Evolutionary conservation across 164 flowering plant genomes (phyloP).

Genomic region (Magnolia changhungtana): DNA sequence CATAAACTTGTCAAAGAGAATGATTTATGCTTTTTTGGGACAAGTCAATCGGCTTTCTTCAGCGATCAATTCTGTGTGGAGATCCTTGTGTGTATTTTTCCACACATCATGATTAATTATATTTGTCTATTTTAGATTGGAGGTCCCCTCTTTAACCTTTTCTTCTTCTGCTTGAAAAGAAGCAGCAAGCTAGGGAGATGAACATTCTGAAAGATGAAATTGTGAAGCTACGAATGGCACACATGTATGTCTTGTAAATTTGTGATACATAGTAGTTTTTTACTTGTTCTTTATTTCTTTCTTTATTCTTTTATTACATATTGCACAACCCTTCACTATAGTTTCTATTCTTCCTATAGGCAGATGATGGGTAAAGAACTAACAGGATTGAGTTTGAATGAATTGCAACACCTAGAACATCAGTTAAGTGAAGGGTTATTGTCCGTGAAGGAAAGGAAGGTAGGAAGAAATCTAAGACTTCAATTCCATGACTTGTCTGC

Average conservation of each 20-base stretch:
- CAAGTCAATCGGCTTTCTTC: too few species aligned
- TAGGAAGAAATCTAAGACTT: conserved; percentile 10
- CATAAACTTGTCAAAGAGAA: too few species aligned
- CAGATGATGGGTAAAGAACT: conserved; percentile 68
- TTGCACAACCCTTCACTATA: neutral
- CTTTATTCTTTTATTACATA: neutral
- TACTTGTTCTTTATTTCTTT: neutral
- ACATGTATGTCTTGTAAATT: conserved; percentile 42
- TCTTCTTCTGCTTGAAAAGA: conserved; percentile 13
- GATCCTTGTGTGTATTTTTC: neutral
- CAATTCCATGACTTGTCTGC: neutral
- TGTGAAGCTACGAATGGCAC: conserved; percentile 43
- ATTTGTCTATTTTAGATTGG: too few species aligned
- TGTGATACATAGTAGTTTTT: neutral
- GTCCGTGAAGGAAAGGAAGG: conserved; percentile 72
- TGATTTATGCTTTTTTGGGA: too few species aligned
- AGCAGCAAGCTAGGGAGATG: conserved; percentile 38
- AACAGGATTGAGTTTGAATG: conserved; percentile 53
- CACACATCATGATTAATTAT: neutral
- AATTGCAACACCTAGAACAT: conserved; percentile 66
- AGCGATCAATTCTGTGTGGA: neutral
- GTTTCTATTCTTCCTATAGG: conserved; percentile 28
- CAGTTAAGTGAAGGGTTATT: conserved; percentile 61
- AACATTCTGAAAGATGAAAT: conserved; percentile 60
- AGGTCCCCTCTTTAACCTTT: neutral